phyloP scores from a whole-genome alignment of 768 basidiomycete genomes.

The Calocybe cyanea region DNA sequence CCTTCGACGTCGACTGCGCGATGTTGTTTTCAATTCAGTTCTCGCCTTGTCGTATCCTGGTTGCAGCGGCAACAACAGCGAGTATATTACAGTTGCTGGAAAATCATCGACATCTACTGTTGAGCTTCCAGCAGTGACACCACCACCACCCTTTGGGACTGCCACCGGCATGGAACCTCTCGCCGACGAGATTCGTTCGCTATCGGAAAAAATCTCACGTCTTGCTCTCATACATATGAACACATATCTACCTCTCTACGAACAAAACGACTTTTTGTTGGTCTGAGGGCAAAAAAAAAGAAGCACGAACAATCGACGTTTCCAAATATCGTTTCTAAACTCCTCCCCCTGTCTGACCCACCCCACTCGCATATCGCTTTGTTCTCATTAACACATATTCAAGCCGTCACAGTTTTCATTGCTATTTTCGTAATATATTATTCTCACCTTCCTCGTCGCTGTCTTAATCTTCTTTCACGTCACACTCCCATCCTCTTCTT shows the following conservation, averaged over 20 bases:
- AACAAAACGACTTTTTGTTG: conserved; percentile 60
- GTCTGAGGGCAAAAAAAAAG: conserved; percentile 5
- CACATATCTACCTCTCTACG: conserved; percentile 76
- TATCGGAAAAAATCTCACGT: conserved; percentile 69
- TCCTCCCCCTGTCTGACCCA: too few relatives aligned
- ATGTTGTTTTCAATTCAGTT: conserved; percentile 60
- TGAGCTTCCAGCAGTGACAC: conserved; percentile 13
- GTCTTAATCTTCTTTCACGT: too few relatives aligned
- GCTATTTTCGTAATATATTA: too few relatives aligned
- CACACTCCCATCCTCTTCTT: too few relatives aligned
- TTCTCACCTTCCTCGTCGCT: too few relatives aligned
- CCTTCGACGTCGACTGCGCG: conserved; percentile 59
- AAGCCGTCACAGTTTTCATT: too few relatives aligned
- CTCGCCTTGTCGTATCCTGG: conserved; percentile 49
- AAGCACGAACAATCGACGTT: too few relatives aligned
- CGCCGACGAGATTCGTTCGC: conserved; percentile 59
- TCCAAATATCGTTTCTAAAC: too few relatives aligned
- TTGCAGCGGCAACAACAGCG: too few relatives aligned
- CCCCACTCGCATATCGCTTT: too few relatives aligned
- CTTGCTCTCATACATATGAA: conserved; percentile 72
- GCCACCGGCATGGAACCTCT: conserved; percentile 71
- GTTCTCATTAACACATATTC: too few relatives aligned
- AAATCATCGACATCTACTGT: conserved; percentile 25
- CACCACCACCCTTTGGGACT: conserved; percentile 19
- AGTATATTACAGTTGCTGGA: conserved; percentile 29